These are phyloP conservation scores for Daldinia grandis DNA, from an alignment of 495 filamentous ascomycete species.

Conservation along the genomic window DNA sequence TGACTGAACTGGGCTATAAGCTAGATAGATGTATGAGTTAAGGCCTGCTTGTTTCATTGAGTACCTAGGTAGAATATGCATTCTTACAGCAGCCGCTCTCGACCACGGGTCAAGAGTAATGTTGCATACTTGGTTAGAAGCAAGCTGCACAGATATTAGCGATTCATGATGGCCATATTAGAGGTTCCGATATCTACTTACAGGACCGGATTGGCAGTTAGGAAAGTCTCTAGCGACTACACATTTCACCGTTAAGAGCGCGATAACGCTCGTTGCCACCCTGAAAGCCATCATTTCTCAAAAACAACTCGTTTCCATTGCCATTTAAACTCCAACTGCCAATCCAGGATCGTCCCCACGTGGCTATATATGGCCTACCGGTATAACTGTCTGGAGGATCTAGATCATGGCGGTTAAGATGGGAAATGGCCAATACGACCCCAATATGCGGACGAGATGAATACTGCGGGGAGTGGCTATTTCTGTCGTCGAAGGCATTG, in stretches of 20 bases:
- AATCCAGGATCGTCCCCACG: neutral
- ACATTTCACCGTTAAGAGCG: constrained; percentile 11
- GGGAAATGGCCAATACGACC: constrained; percentile 25
- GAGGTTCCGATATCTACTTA: constrained; percentile 7
- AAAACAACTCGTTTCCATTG: neutral
- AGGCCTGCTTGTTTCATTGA: too few relatives aligned
- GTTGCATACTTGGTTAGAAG: constrained; percentile 56
- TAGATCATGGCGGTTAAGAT: constrained; percentile 36
- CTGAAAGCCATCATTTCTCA: constrained; percentile 14
- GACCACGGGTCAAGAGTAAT: constrained; percentile 47
- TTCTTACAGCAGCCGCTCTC: constrained; percentile 53
- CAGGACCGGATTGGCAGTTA: constrained; percentile 35
- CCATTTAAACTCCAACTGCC: neutral
- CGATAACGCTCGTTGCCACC: constrained; percentile 1
- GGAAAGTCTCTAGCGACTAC: constrained; percentile 33
- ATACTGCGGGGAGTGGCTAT: constrained; percentile 31
- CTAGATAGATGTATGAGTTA: constrained; percentile 12
- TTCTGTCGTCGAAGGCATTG: neutral
- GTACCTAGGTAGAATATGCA: too few relatives aligned
- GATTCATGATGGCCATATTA: neutral
- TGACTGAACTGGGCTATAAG: constrained; percentile 39
- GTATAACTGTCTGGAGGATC: constrained; percentile 5
- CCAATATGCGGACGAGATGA: constrained; percentile 24
- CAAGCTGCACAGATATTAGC: constrained; percentile 31
- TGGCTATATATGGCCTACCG: constrained; percentile 18